These are phyloP conservation scores for Candida anglica DNA, from an alignment of 805 yeast genomes.

Conservation along the genomic window DNA sequence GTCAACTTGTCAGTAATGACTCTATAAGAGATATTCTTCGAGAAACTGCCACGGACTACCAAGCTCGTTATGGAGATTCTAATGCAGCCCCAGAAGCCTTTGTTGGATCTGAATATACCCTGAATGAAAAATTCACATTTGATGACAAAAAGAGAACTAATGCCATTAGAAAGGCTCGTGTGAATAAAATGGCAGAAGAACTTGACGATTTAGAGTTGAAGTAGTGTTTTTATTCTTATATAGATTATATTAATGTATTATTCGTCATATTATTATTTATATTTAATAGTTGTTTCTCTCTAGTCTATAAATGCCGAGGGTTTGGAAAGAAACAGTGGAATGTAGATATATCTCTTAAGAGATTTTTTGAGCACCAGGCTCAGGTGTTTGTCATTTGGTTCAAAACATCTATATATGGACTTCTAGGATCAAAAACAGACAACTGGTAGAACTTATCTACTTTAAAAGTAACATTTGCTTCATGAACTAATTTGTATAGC, in stretches of 20 bases:
- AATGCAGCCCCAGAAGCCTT: conserved; percentile 9
- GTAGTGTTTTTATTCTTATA: conserved; percentile 1
- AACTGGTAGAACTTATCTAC: conserved; percentile 4
- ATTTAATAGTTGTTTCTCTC: no score
- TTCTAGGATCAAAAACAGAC: no score
- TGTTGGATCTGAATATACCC: conserved; percentile 8
- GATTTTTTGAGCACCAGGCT: neutral
- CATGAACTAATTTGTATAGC: conserved; percentile 6
- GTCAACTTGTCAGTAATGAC: conserved; percentile 40
- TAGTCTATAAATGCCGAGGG: no score
- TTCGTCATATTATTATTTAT: neutral
- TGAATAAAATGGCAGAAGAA: conserved; percentile 27
- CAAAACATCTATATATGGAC: no score
- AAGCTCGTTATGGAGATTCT: conserved; percentile 13
- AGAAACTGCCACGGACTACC: conserved; percentile 26
- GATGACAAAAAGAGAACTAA: conserved; percentile 33
- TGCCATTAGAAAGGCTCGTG: conserved; percentile 34
- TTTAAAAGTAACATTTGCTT: conserved; percentile 3
- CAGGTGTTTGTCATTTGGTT: neutral
- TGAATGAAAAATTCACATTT: conserved; percentile 12
- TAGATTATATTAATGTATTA: neutral
- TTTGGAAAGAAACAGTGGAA: neutral
- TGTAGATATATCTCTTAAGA: neutral
- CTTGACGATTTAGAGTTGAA: conserved; percentile 23
- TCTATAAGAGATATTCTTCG: conserved; percentile 31